Percentiles rank a stretch among this genome's conserved stretches.
phyloP scores from a whole-genome alignment of 768 basidiomycete genomes.

The Leucocoprinus birnbaumii region DNA sequence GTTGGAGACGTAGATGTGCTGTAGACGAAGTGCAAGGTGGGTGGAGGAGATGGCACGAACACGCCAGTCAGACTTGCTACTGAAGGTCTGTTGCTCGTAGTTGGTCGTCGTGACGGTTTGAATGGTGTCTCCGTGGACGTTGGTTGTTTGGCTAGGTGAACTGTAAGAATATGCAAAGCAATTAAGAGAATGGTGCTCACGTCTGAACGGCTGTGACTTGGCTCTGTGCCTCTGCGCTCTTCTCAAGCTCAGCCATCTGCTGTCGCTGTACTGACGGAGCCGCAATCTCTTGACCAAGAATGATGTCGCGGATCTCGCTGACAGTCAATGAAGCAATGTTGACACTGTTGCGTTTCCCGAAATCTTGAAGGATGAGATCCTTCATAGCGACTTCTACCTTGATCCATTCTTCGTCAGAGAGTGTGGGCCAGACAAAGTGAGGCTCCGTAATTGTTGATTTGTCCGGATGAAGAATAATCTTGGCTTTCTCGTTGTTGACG shows the following conservation, averaged over 20 bases:
- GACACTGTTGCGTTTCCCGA: conserved; percentile 98
- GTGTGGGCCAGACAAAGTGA: conserved; percentile 96
- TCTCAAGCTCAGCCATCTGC: conserved; percentile 99
- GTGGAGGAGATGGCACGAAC: conserved; percentile 97
- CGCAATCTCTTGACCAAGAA: conserved; percentile 97
- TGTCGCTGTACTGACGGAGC: too few relatives aligned
- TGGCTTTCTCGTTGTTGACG: conserved; percentile 99
- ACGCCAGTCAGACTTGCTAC: conserved; percentile 99
- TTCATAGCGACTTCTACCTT: conserved; percentile 99
- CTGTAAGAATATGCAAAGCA: conserved; percentile 15
- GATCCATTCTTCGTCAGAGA: conserved; percentile 96
- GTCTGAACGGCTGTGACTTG: conserved; percentile 97
- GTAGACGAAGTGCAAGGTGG: conserved; percentile 91
- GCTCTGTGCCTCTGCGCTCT: conserved; percentile 93
- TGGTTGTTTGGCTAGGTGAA: conserved; percentile 97
- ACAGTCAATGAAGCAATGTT: conserved; percentile 97
- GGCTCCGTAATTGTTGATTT: conserved; percentile 98
- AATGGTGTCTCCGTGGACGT: conserved; percentile 95
- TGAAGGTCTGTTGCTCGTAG: conserved; percentile 98
- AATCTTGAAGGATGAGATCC: conserved; percentile 94
- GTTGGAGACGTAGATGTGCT: conserved; percentile 98
- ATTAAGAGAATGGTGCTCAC: conserved; percentile 29
- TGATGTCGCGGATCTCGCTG: conserved; percentile 96
- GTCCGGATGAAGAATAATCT: conserved; percentile 96
- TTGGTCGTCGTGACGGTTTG: conserved; percentile 96